Percentiles rank a stretch among this genome's conserved stretches.
Evolutionary conservation across 176 grass and related monocot genomes (phyloP).

Genomic region (Carex parvula): DNA sequence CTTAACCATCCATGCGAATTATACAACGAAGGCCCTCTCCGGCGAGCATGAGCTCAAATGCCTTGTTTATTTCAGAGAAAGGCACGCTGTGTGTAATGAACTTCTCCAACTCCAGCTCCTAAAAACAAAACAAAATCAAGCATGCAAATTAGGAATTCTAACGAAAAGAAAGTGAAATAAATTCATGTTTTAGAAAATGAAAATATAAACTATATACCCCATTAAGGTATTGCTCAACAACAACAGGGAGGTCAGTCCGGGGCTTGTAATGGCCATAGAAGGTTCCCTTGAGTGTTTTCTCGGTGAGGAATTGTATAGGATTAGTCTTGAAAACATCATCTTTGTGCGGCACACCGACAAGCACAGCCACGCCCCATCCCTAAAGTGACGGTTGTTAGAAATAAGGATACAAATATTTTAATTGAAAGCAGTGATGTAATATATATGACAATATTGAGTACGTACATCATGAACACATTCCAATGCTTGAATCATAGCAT

Average conservation of each 20-base stretch:
- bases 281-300: slow-evolving; percentile 80
- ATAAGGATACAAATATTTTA: neutral
- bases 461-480: slow-evolving; percentile 83
- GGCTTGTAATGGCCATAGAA: slow-evolving; percentile 90
- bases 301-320: slow-evolving; percentile 68
- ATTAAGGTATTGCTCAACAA: slow-evolving; percentile 83
- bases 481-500: slow-evolving; percentile 73
- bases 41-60: slow-evolving; percentile 83
- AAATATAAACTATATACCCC: slow-evolving; percentile 48
- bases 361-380: slow-evolving; percentile 81
- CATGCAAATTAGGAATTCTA: neutral
- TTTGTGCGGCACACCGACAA: slow-evolving; percentile 72
- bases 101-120: slow-evolving; percentile 87
- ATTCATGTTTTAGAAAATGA: neutral
- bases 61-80: slow-evolving; percentile 82
- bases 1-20: slow-evolving; percentile 65
- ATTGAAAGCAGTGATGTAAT: neutral
- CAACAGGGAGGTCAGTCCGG: slow-evolving; percentile 53
- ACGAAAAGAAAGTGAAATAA: neutral
- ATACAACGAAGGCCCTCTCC: slow-evolving; percentile 78
- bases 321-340: slow-evolving; percentile 69
- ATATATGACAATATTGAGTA: neutral
- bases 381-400: slow-evolving; percentile 28
- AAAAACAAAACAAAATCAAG: neutral
- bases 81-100: slow-evolving; percentile 82